Conservation (phyloP, 306 rosid species). For the Inga laurina region DNA sequence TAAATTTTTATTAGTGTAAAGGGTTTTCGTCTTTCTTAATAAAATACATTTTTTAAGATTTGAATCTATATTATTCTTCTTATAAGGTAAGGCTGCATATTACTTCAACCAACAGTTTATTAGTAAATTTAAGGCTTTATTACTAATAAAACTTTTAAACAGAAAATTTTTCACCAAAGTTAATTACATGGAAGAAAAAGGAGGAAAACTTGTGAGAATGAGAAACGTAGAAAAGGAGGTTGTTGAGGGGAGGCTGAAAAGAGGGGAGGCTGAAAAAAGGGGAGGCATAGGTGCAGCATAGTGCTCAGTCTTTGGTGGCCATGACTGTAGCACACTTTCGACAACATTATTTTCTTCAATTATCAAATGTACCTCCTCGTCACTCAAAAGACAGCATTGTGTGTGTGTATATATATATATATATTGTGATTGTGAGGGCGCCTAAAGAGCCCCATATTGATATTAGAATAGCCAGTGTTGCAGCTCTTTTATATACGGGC, state of each 20-base stretch:
- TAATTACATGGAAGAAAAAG: not conserved
- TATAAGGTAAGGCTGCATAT: no score
- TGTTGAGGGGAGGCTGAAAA: not conserved
- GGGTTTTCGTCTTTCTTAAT: no score
- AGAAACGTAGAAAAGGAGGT: not conserved
- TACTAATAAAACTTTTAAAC: no score
- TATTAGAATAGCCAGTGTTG: not conserved
- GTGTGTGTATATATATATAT: no score
- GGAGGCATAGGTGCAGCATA: conserved; percentile 28
- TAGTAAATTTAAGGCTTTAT: no score
- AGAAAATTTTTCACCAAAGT: no score
- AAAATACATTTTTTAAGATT: no score
- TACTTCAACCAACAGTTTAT: no score
- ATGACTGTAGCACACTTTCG: not conserved
- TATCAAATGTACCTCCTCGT: not conserved
- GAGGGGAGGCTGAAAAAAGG: conserved; percentile 5
- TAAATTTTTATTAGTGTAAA: no score
- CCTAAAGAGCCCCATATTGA: not conserved
- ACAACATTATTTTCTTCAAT: conserved; percentile 21
- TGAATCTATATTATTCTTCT: no score
- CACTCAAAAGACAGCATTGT: not conserved
- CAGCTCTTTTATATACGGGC: not conserved
- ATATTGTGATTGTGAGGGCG: not conserved
- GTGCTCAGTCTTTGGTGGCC: conserved; percentile 21
- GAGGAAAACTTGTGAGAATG: not conserved